A percentile compares a stretch with the other conserved stretches of the same genome.
These are phyloP conservation scores for Penicillium salamii DNA, from an alignment of 495 filamentous ascomycete genomes.

Conservation along the genomic window DNA sequence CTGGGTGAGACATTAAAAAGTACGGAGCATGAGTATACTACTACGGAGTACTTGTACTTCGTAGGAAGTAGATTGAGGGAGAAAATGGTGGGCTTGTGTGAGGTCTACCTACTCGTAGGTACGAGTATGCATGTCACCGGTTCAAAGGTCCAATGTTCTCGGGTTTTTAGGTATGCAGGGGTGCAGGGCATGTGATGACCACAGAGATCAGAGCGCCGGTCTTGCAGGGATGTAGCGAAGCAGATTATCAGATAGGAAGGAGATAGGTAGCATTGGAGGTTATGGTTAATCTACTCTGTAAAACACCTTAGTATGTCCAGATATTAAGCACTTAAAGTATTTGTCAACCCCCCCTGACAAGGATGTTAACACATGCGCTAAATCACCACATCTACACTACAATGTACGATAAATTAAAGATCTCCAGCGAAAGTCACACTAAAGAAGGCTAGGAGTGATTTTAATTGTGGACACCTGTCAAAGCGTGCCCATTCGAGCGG, in stretches of 20 bases:
- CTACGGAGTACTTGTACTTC: no score
- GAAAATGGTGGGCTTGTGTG: background rate
- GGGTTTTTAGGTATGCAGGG: slow-evolving; percentile 1
- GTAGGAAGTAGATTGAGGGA: no score
- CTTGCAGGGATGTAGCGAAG: background rate
- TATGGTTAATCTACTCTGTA: background rate
- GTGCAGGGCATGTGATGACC: background rate
- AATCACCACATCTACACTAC: no score
- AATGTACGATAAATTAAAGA: background rate
- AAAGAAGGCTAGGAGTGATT: background rate
- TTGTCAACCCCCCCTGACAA: background rate
- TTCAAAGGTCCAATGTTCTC: no score
- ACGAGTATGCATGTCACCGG: background rate
- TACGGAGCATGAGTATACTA: no score
- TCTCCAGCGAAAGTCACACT: background rate
- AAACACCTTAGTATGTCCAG: background rate
- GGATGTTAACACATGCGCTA: background rate
- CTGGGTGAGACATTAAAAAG: background rate
- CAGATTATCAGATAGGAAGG: background rate
- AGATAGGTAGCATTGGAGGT: background rate
- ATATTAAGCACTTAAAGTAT: background rate
- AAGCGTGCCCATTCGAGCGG: background rate
- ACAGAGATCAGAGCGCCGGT: slow-evolving; percentile 1
- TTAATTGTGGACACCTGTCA: background rate
- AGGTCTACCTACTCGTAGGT: no score